Conservation (phyloP, 495 filamentous ascomycete species). For the Massariosphaeria phaeospora region DNA sequence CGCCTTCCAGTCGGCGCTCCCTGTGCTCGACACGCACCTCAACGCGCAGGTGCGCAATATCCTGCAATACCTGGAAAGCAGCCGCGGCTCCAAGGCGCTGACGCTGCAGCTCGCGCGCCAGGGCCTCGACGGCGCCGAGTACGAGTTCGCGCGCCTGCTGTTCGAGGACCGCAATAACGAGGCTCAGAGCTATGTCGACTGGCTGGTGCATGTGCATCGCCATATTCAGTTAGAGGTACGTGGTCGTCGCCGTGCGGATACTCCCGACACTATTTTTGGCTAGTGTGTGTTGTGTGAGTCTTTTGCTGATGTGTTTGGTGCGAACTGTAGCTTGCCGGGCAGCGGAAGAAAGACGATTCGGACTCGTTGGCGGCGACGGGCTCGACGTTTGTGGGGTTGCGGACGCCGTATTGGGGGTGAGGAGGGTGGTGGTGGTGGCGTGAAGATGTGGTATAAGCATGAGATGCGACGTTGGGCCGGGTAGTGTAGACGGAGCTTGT, state of each 20-base stretch:
- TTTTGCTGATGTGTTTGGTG: too few relatives aligned
- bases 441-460: too few relatives aligned
- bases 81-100: conserved; percentile 80
- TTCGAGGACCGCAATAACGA: conserved; percentile 97
- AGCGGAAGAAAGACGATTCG: conserved; percentile 68
- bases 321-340: conserved; percentile 65
- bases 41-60: conserved; percentile 94
- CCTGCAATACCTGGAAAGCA: conserved; percentile 73
- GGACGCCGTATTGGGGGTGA: conserved; percentile 62
- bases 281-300: too few relatives aligned
- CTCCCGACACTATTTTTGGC: too few relatives aligned
- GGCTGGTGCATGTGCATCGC: conserved; percentile 92
- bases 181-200: conserved; percentile 96
- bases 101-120: conserved; percentile 89
- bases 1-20: conserved; percentile 63
- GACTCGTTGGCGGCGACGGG: conserved; percentile 38
- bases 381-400: conserved; percentile 60
- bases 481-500: neutral
- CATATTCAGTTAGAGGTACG: conserved; percentile 82
- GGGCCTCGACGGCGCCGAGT: conserved; percentile 91
- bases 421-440: neutral
- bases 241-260: too few relatives aligned
- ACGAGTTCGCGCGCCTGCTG: conserved; percentile 85
- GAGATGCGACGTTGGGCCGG: neutral
- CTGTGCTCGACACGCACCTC: conserved; percentile 83